A percentile compares a stretch with the other conserved stretches of the same genome.
Evolutionary conservation across 495 filamentous ascomycete species (phyloP).

Genomic region (Xylaria venustula): DNA sequence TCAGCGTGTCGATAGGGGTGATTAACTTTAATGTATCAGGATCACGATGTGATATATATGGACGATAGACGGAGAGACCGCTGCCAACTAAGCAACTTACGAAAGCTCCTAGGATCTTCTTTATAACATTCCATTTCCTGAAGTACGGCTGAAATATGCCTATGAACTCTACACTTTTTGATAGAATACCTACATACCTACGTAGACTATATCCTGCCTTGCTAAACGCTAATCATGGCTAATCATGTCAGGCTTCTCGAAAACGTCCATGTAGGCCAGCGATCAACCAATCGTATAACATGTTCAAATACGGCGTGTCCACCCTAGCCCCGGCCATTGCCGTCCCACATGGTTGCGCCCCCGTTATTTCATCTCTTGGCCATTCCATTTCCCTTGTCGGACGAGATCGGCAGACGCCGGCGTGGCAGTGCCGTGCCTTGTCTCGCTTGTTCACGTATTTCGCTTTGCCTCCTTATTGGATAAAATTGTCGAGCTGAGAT

Average conservation of each 20-base stretch:
- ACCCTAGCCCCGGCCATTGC: neutral
- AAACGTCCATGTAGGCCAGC: neutral
- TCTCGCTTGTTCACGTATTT: neutral
- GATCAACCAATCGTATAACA: slow-evolving; percentile 25
- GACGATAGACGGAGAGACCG: neutral
- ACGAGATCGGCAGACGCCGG: neutral
- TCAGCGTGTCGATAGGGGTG: neutral
- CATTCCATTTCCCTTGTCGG: neutral
- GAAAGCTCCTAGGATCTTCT: neutral
- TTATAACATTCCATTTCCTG: slow-evolving; percentile 1
- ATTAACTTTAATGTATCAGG: no score
- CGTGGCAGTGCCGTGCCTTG: slow-evolving; percentile 2
- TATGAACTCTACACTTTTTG: neutral
- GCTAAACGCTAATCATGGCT: no score
- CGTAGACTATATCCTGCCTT: neutral
- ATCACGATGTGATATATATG: neutral
- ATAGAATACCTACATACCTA: no score
- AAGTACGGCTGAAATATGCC: neutral
- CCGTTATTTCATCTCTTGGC: slow-evolving; percentile 5
- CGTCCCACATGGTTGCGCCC: neutral
- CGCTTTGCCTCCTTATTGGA: neutral
- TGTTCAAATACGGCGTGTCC: slow-evolving; percentile 21
- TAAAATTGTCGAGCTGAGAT: neutral
- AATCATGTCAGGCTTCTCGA: neutral
- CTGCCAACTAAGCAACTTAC: neutral